Conservation (phyloP, 2,329 filamentous ascomycete genomes). For the Beauveria asiatica region DNA sequence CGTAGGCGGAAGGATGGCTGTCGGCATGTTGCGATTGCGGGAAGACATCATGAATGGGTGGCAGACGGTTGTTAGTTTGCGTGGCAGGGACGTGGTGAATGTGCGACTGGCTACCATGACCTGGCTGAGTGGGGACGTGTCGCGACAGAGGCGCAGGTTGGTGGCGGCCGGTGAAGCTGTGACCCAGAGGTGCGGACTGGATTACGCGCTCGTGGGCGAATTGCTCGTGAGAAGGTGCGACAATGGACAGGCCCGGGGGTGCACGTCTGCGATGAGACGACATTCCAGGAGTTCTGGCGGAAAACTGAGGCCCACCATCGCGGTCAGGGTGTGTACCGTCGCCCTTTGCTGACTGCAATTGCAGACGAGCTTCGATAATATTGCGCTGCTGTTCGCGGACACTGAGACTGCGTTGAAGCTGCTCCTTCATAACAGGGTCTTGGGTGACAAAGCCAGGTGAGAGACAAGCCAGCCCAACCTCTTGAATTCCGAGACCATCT, state of each 20-base stretch:
- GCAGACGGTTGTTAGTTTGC: slow-evolving; percentile 85
- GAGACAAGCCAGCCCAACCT: slow-evolving; percentile 87
- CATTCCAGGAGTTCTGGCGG: slow-evolving; percentile 64
- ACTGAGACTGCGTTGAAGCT: slow-evolving; percentile 86
- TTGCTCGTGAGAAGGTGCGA: slow-evolving; percentile 84
- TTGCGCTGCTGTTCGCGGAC: slow-evolving; percentile 90
- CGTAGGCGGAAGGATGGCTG: slow-evolving; percentile 43
- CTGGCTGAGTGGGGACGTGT: slow-evolving; percentile 72
- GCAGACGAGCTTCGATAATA: slow-evolving; percentile 85
- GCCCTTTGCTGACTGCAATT: slow-evolving; percentile 77
- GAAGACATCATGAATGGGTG: slow-evolving; percentile 92
- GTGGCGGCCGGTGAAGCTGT: slow-evolving; percentile 89
- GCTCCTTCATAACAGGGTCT: slow-evolving; percentile 92
- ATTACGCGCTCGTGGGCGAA: slow-evolving; percentile 94
- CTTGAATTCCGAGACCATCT: slow-evolving; percentile 75
- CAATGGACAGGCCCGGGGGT: slow-evolving; percentile 85
- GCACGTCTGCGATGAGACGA: slow-evolving; percentile 63
- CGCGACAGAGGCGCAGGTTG: slow-evolving; percentile 67
- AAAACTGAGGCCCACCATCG: slow-evolving; percentile 41
- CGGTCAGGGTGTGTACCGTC: slow-evolving; percentile 51
- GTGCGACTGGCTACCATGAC: slow-evolving; percentile 74
- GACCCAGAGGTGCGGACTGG: slow-evolving; percentile 88
- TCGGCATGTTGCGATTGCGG: slow-evolving; percentile 62
- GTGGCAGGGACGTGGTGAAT: slow-evolving; percentile 83
- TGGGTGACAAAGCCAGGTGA: slow-evolving; percentile 95